These are phyloP conservation scores for Anthracocystis walkeri DNA, from an alignment of 1,284 basidiomycete genomes.

Conservation along the genomic window DNA sequence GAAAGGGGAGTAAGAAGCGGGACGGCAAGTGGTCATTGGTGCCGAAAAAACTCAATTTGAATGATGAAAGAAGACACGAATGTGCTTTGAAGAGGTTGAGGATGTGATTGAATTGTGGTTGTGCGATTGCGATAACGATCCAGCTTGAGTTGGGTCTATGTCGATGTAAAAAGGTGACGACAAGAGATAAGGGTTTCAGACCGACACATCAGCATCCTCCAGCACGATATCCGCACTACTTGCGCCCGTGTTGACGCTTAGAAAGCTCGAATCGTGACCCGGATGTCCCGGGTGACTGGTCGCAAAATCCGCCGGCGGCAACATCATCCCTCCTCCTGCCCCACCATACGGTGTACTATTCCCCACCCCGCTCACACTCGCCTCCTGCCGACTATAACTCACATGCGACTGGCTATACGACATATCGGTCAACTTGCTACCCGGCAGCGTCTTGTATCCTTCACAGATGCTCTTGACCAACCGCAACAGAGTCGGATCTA, in stretches of 20 bases:
- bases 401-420: constrained; percentile 27
- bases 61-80: too few relatives aligned
- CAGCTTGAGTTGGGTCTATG: too few relatives aligned
- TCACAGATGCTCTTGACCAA: constrained; percentile 57
- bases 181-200: neutral
- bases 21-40: too few relatives aligned
- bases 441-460: constrained; percentile 42
- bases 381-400: constrained; percentile 7
- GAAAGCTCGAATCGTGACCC: constrained; percentile 15
- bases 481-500: constrained; percentile 50
- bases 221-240: constrained; percentile 23
- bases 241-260: constrained; percentile 17
- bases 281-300: constrained; percentile 19
- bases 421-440: constrained; percentile 17
- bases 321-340: constrained; percentile 4
- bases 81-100: too few relatives aligned
- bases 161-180: too few relatives aligned
- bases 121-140: too few relatives aligned
- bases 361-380: constrained; percentile 10
- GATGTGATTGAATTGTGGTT: too few relatives aligned
- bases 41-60: too few relatives aligned
- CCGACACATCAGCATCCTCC: constrained; percentile 28
- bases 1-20: neutral
- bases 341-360: constrained; percentile 14
- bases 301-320: constrained; percentile 30